A percentile compares a stretch with the other conserved stretches of the same genome.
These are phyloP conservation scores for Rhododendron molle DNA, from an alignment of 148 eudicot genomes.

Conservation along the genomic window DNA sequence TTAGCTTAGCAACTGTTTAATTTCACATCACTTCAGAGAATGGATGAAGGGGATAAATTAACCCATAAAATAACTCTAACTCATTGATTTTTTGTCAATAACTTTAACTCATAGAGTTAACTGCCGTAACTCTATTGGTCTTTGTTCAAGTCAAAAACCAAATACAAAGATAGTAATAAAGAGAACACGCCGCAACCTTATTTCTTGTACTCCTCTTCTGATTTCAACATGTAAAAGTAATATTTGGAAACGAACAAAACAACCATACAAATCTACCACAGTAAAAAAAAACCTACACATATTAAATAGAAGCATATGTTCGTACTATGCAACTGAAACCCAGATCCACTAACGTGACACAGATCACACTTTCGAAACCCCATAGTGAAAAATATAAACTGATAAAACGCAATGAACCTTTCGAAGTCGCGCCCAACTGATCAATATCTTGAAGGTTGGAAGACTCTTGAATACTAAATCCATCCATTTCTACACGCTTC, in stretches of 20 bases:
- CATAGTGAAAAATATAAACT: not conserved
- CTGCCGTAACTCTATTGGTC: not conserved
- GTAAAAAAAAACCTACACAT: not conserved
- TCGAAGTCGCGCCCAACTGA: conserved; percentile 20
- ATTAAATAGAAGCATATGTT: not conserved
- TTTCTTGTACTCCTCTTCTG: not conserved
- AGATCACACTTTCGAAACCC: not conserved
- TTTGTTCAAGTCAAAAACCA: not conserved
- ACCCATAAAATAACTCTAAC: not conserved
- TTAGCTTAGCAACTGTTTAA: not conserved
- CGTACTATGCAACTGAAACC: not conserved
- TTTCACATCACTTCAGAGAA: not conserved
- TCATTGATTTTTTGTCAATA: not conserved
- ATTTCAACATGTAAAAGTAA: not conserved
- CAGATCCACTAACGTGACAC: not conserved
- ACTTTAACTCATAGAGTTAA: not conserved
- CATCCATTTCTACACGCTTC: conserved; percentile 21
- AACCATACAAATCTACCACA: not conserved
- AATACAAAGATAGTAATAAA: not conserved
- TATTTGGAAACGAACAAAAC: not conserved
- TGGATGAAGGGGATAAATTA: not conserved
- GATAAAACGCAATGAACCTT: conserved; percentile 15
- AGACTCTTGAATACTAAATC: conserved; percentile 20
- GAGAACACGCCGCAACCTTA: not conserved
- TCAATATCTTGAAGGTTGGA: conserved; percentile 18